Evolutionary conservation across 164 flowering plant genomes (phyloP), one percentile per base, ranked within the genome.

Genomic region (Aristolochia contorta): DNA sequence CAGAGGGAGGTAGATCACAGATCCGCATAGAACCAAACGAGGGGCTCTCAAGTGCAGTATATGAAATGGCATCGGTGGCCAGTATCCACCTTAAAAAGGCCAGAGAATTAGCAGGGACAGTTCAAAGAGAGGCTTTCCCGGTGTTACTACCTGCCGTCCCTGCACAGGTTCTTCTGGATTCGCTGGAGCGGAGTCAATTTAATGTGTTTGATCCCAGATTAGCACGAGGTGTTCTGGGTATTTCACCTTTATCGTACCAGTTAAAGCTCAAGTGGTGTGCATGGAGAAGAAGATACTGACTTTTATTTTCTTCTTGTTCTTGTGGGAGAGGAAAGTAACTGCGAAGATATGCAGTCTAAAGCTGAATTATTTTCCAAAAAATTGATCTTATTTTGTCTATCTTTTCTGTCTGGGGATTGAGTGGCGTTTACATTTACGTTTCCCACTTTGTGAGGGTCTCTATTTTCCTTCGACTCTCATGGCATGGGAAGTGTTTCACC

Each of bases 41-140:
- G 70, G 70, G 63, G 19, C 64, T 94, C 47, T 71, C 87, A 27
- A 70, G 82, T 67, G 91, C 83, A 4, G 91, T 94, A 37, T 94
- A 80, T 72, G 97, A 91, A 54, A 87, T 94, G 83, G 96, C 99
- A 37, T 90, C 99, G 0, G 91, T 83, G 37, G 99, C 97, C 33
- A 84, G 75, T 72, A 70, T 62, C 45, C 97, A 94, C 77, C 70
- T 94, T 59, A 75, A 76, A 75, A 94, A 91, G 76, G 99, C 96
- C 60, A 86, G 93, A 13, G 77, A 79, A 6, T 73, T 94, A 69
- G 80, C 93, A 22, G 76, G 69, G 58, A 80, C 82, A 0, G 88
- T 91, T 47, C 99, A 97, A 15, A n/a, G 61, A 1, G 91, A 85
- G 63, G 96, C 96, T 65, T 58, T 71, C 30, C 84, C 96, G 8